A percentile compares a stretch with the other conserved stretches of the same genome.
Conservation (phyloP, 2,329 filamentous ascomycete genomes). For the Claviceps sorghi region DNA sequence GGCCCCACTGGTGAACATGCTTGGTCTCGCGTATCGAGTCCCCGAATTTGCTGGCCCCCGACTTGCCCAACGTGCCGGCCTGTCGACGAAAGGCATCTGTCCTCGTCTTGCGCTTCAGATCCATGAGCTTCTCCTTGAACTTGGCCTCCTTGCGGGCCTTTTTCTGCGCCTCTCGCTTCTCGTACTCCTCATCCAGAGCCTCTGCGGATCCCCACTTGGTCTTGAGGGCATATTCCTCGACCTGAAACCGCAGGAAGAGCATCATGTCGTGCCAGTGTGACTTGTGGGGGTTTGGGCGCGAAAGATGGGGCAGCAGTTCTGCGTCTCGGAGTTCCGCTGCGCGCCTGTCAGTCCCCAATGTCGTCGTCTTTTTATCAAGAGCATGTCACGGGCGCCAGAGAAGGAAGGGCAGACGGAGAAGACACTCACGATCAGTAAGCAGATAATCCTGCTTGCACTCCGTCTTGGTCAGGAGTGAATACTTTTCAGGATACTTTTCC, state of each 20-base stretch:
- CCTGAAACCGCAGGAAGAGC: constrained; percentile 83
- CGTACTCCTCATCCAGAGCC: constrained; percentile 78
- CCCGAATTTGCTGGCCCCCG: constrained; percentile 50
- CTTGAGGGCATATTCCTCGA: constrained; percentile 82
- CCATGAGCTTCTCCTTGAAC: constrained; percentile 76
- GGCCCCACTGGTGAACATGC: constrained; percentile 82
- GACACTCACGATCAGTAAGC: constrained; percentile 64
- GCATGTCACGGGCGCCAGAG: too few species aligned
- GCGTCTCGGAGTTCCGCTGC: constrained; percentile 78
- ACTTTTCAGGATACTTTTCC: constrained; percentile 80
- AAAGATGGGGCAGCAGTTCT: constrained; percentile 73
- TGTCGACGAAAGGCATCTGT: constrained; percentile 78
- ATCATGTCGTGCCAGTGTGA: constrained; percentile 98
- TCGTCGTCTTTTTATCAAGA: neutral
- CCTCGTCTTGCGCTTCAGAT: constrained; percentile 83
- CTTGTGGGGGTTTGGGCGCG: constrained; percentile 87
- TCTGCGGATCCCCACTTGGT: constrained; percentile 85
- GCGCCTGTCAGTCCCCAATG: constrained; percentile 1
- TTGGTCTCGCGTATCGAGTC: constrained; percentile 55
- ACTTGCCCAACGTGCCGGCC: constrained; percentile 41
- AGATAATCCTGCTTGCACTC: constrained; percentile 93
- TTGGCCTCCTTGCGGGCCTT: constrained; percentile 80
- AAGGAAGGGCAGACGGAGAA: too few species aligned
- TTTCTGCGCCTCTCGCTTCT: constrained; percentile 60
- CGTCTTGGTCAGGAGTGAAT: constrained; percentile 90